These are phyloP conservation scores for Silene coronaria DNA, from an alignment of 179 eudicot genomes.

Conservation along the genomic window DNA sequence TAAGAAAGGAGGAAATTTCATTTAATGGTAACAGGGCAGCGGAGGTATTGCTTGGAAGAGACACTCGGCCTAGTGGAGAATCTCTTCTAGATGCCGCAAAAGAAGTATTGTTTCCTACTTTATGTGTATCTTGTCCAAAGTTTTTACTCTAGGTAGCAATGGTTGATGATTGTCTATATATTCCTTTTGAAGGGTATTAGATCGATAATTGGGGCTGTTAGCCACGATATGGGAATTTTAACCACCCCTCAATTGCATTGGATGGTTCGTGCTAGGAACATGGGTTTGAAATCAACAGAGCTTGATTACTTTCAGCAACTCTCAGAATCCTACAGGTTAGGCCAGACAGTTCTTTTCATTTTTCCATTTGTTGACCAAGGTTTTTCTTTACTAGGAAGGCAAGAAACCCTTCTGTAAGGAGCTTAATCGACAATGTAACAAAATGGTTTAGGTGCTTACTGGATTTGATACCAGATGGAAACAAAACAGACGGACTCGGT, in stretches of 20 bases:
- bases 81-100: constrained; percentile 80
- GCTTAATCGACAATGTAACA: constrained; percentile 1
- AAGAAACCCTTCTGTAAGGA: neutral
- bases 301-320: constrained; percentile 63
- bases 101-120: constrained; percentile 41
- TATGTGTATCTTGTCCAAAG: neutral
- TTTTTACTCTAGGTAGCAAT: neutral
- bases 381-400: neutral
- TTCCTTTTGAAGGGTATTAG: constrained; percentile 55
- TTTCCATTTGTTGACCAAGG: neutral
- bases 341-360: neutral
- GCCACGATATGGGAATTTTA: constrained; percentile 69
- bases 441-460: constrained; percentile 56
- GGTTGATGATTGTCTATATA: constrained; percentile 9
- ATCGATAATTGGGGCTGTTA: constrained; percentile 59
- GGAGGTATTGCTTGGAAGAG: constrained; percentile 78
- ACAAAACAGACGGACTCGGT: constrained; percentile 13
- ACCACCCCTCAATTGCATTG: constrained; percentile 96
- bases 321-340: constrained; percentile 64
- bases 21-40: constrained; percentile 42
- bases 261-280: constrained; percentile 94
- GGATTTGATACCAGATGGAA: constrained; percentile 57
- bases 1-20: constrained; percentile 59
- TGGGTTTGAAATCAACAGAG: constrained; percentile 66
- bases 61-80: constrained; percentile 94